Conservation (phyloP, 2,329 filamentous ascomycete genomes). For the Iodosphaeria phyllophila region DNA sequence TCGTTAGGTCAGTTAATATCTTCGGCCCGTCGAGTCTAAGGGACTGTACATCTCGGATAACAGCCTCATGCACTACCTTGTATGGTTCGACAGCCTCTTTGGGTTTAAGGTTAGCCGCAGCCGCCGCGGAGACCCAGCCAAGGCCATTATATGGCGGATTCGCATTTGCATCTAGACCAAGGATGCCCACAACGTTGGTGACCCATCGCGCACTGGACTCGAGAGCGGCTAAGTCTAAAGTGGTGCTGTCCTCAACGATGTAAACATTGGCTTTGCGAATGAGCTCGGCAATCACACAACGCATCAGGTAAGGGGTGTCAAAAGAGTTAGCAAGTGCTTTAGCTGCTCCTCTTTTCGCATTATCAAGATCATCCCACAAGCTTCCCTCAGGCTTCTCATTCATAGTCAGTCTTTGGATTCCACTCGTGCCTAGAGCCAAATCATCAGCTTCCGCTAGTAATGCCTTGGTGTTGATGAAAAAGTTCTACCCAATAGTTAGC, state of each 20-base stretch:
- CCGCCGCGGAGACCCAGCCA: conserved; percentile 29
- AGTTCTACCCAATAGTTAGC: conserved; percentile 22
- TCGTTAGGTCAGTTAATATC: conserved; percentile 21
- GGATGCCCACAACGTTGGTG: conserved; percentile 66
- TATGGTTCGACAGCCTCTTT: conserved; percentile 27
- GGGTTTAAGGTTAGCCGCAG: conserved; percentile 22
- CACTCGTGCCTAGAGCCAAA: conserved; percentile 8
- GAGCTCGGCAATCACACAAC: conserved; percentile 55
- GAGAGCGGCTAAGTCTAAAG: conserved; percentile 25
- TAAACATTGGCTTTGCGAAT: conserved; percentile 59
- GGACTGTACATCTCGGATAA: conserved; percentile 25
- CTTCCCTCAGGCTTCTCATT: conserved; percentile 11
- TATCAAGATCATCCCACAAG: conserved; percentile 23
- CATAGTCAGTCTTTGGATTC: conserved; percentile 20
- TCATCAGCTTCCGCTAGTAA: conserved; percentile 26
- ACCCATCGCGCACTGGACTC: conserved; percentile 55
- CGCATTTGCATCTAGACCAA: conserved; percentile 57
- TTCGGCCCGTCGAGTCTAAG: conserved; percentile 29
- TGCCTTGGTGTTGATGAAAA: conserved; percentile 38
- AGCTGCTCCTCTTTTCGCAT: conserved; percentile 34
- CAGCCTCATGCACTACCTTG: conserved; percentile 21
- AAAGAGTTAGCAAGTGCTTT: conserved; percentile 65
- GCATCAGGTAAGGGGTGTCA: conserved; percentile 67
- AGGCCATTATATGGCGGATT: conserved; percentile 33
- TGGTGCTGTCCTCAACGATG: conserved; percentile 25